These are phyloP conservation scores for Penicillium ucsense DNA, from an alignment of 495 filamentous ascomycete species.

Conservation along the genomic window DNA sequence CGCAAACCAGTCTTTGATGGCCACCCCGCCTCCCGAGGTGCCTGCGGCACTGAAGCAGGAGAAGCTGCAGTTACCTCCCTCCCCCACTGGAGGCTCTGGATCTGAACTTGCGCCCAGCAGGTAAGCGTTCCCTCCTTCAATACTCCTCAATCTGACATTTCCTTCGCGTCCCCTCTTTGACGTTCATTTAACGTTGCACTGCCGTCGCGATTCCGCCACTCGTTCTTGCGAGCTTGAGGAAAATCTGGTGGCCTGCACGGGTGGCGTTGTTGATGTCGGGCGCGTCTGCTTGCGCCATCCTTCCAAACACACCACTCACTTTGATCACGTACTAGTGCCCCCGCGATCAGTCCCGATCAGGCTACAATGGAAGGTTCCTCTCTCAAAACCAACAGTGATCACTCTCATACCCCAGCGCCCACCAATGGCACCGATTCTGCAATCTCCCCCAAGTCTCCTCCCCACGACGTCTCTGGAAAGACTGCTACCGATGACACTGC, in stretches of 20 bases:
- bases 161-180: too few relatives aligned
- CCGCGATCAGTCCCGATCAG: slow-evolving; percentile 10
- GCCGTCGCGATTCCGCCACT: too few relatives aligned
- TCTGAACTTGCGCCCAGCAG: slow-evolving; percentile 18
- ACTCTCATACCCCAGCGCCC: slow-evolving; percentile 8
- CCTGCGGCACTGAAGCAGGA: slow-evolving; percentile 32
- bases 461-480: slow-evolving; percentile 4
- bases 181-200: too few relatives aligned
- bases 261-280: background rate
- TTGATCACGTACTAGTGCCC: slow-evolving; percentile 3
- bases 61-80: slow-evolving; percentile 37
- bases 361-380: slow-evolving; percentile 9
- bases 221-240: too few relatives aligned
- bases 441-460: slow-evolving; percentile 29
- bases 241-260: background rate
- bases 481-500: too few relatives aligned
- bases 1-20: slow-evolving; percentile 23
- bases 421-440: slow-evolving; percentile 23
- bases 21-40: slow-evolving; percentile 41
- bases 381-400: slow-evolving; percentile 24
- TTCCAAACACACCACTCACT: slow-evolving; percentile 6
- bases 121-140: slow-evolving; percentile 15
- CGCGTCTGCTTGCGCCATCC: background rate
- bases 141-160: background rate
- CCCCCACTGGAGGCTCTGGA: slow-evolving; percentile 29